Evolutionary conservation across 2,329 filamentous ascomycete genomes (phyloP).

Genomic region (Trichoderma sp.): DNA sequence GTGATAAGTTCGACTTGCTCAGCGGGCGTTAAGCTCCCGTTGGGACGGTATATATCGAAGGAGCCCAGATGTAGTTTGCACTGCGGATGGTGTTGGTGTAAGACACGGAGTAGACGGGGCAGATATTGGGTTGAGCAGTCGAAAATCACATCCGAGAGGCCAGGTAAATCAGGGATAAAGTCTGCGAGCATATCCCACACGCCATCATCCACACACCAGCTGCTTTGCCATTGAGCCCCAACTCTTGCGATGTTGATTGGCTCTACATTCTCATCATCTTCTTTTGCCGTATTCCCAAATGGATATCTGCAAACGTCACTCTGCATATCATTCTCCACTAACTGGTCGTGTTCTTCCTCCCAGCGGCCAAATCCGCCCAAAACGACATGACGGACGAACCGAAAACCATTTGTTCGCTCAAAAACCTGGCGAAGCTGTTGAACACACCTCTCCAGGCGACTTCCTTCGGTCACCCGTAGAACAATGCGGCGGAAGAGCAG

Average conservation of each 20-base stretch:
- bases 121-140: neutral
- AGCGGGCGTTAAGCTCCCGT: neutral
- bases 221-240: neutral
- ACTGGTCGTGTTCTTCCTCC: neutral
- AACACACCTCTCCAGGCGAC: neutral
- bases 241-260: neutral
- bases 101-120: neutral
- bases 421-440: neutral
- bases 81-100: neutral
- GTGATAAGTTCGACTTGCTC: neutral
- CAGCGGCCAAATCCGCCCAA: neutral
- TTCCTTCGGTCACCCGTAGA: neutral
- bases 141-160: neutral
- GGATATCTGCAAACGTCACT: neutral
- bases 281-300: neutral
- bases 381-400: neutral
- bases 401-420: neutral
- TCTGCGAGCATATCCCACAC: neutral
- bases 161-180: neutral
- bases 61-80: neutral
- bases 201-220: neutral
- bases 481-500: neutral
- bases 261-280: neutral
- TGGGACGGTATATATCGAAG: neutral
- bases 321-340: neutral